Percentiles rank a stretch among this genome's conserved stretches.
Evolutionary conservation across 768 basidiomycete genomes (phyloP).

Genomic region (Lactifluus hygrophoroides): DNA sequence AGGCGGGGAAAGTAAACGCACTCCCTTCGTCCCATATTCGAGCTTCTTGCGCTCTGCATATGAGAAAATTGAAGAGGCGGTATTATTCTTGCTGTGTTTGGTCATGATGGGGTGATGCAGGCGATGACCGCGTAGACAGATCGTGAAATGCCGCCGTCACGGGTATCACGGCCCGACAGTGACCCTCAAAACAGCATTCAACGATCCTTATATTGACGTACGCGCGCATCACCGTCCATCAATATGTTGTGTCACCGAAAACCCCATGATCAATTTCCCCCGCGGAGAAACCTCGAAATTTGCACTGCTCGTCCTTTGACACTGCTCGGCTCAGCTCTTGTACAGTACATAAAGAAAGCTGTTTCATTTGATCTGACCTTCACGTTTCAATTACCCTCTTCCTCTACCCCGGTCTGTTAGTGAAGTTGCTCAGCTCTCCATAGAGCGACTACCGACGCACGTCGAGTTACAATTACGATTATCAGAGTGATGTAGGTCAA

Average conservation of each 20-base stretch:
- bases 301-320: neutral
- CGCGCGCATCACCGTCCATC: neutral
- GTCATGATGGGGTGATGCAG: conserved; percentile 50
- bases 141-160: neutral
- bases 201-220: neutral
- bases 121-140: too few species aligned
- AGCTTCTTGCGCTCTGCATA: conserved; percentile 84
- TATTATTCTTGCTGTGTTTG: conserved; percentile 87
- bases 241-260: neutral
- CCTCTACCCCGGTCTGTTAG: neutral
- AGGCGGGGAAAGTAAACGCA: conserved; percentile 27
- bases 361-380: neutral
- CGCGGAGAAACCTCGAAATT: neutral
- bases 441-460: neutral
- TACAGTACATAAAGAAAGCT: neutral
- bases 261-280: neutral
- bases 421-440: neutral
- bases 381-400: neutral
- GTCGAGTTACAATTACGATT: neutral
- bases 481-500: neutral
- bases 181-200: neutral
- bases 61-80: conserved; percentile 82
- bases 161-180: neutral
- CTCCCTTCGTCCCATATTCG: conserved; percentile 75
- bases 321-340: too few species aligned